Base-by-base conservation (phyloP, 345 rosid genomes). In the Eucalyptus cladocalyx region DNA sequence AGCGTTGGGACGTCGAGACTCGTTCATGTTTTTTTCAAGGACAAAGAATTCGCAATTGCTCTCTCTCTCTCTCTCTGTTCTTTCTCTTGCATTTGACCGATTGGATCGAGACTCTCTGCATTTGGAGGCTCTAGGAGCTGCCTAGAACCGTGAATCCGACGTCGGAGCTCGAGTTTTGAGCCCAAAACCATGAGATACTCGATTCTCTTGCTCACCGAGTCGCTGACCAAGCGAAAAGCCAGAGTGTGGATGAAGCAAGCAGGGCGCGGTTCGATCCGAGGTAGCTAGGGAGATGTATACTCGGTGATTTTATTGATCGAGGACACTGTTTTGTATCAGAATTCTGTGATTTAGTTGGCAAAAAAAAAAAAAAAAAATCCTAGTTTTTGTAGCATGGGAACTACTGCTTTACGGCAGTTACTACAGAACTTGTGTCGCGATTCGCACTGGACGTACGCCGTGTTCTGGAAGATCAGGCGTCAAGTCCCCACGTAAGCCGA, bases 241-340 rank as follows among this genome's bases (percentile, higher is more conserved):
- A 94, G 95, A 26, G 89, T 95, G 88, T 88, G 93, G 81, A 91
- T 92, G 87, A 94, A 93, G 58, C 95, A 92, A 86, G 95, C 97
- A 16, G 97, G 97, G 21, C 87, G 96, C 90, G 94, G 96, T 45
- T 95, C 96, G 49, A 94, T 94, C 80, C 91, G 95, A 18, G 97
- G 93, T 47, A 93, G 96, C 88, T 95, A 95, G 94, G 32, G 51
- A 87, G 88, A 48, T 81, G 10, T 81, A 28, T 43, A 28, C 81
- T 86, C 60, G 89, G 88, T 83, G 88, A 40, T 56, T 40, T 86
- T 30, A 85, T 90, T 80, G 83, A 89, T 86, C 37, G 34, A 62
- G 26, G 83, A 76, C 58, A 32, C 37, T 60, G 6, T 86, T 83
- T 37, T 60, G 80, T 65, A 76, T 47, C 81, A 37, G 81, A 37